Conservation (phyloP, 257 asterid species). For the Solanum rostratum region DNA sequence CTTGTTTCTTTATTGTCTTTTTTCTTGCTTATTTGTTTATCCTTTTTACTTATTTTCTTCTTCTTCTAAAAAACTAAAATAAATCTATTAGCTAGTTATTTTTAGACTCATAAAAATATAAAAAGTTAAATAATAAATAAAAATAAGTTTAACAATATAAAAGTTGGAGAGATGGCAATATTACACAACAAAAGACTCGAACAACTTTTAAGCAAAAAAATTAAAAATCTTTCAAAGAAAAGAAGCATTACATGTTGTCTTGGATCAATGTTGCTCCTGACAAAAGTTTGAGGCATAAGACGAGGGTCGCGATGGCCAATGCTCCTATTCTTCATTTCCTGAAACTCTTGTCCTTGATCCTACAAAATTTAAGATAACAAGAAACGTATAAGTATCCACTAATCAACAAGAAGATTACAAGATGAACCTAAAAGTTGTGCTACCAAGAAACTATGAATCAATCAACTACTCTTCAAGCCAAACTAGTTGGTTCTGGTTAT, state of each 20-base stretch:
- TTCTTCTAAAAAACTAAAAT: too few species aligned
- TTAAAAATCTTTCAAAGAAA: background rate
- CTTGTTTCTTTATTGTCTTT: too few species aligned
- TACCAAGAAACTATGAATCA: background rate
- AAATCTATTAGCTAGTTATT: too few species aligned
- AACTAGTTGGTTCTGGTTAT: background rate
- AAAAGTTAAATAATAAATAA: too few species aligned
- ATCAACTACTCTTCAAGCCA: background rate
- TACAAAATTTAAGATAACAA: slow-evolving; percentile 12
- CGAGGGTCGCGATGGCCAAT: slow-evolving; percentile 33
- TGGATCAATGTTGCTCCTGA: slow-evolving; percentile 32
- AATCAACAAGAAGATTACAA: background rate
- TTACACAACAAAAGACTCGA: too few species aligned
- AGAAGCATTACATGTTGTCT: slow-evolving; percentile 44
- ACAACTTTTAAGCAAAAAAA: background rate
- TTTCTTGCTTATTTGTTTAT: too few species aligned
- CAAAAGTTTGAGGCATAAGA: slow-evolving; percentile 49
- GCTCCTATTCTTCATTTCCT: slow-evolving; percentile 36
- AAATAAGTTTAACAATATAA: too few species aligned
- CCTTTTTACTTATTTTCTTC: too few species aligned
- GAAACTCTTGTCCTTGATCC: slow-evolving; percentile 45
- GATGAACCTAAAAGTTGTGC: background rate
- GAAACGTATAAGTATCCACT: background rate
- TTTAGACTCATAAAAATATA: too few species aligned
- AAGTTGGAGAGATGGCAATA: too few species aligned